These are phyloP conservation scores for Erodium texanum DNA, from an alignment of 441 rosid species.

Conservation along the genomic window DNA sequence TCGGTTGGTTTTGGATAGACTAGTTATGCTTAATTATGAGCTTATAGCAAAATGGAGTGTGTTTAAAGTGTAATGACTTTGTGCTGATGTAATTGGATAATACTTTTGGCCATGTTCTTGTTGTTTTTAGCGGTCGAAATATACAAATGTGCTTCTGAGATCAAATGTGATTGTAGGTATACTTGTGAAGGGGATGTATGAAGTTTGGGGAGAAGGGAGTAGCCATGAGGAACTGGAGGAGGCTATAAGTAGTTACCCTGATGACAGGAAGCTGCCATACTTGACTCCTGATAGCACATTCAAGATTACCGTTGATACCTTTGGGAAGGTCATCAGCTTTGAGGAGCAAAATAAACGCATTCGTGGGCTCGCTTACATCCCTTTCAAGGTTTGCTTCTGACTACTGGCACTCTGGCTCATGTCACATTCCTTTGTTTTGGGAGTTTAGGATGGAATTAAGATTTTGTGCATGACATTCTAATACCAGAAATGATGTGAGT, in stretches of 20 bases:
- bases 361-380: slow-evolving; percentile 51
- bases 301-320: slow-evolving; percentile 73
- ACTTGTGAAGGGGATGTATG: slow-evolving; percentile 90
- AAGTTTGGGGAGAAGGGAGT: slow-evolving; percentile 89
- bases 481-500: not conserved
- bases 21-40: not conserved
- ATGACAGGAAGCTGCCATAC: slow-evolving; percentile 60
- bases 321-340: slow-evolving; percentile 69
- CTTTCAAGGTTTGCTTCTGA: slow-evolving; percentile 52
- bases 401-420: not conserved
- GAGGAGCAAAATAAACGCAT: slow-evolving; percentile 76
- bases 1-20: not conserved
- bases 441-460: not conserved
- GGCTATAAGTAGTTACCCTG: slow-evolving; percentile 54
- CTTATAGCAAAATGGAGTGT: not conserved
- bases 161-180: slow-evolving; percentile 35
- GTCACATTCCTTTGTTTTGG: not conserved
- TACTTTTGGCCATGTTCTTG: not conserved
- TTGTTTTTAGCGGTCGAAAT: not conserved
- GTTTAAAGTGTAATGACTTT: not conserved
- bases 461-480: not conserved
- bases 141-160: not conserved
- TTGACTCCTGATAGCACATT: slow-evolving; percentile 51
- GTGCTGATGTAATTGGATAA: not conserved
- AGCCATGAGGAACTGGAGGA: slow-evolving; percentile 61